Conservation (phyloP, 352 stramenopile genomes). For the Phytopythium ostracodes region DNA sequence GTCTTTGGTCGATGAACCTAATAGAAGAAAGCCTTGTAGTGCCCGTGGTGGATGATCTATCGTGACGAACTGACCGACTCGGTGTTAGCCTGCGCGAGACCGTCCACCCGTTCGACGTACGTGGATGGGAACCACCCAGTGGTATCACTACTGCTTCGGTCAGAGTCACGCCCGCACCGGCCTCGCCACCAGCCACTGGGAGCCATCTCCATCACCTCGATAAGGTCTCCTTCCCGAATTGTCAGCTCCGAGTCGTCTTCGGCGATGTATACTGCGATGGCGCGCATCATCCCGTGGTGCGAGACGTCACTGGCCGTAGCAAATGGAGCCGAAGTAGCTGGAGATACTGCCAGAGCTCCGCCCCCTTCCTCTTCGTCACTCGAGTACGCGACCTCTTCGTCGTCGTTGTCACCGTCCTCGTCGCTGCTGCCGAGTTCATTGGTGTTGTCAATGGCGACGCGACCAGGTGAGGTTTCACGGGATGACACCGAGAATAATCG, state of each 20-base stretch:
- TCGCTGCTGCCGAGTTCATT: not conserved
- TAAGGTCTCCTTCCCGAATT: slow-evolving; percentile 16
- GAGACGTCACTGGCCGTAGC: not conserved
- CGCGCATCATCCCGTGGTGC: slow-evolving; percentile 21
- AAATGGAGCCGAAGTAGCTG: not conserved
- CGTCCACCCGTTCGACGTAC: slow-evolving; percentile 35
- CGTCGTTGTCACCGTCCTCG: slow-evolving; percentile 1
- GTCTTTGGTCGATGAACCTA: slow-evolving; percentile 6
- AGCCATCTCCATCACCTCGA: slow-evolving; percentile 35
- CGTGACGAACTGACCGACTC: not conserved
- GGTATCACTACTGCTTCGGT: not conserved
- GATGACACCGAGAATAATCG: not conserved
- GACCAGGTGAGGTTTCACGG: not conserved
- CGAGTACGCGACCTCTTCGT: slow-evolving; percentile 13
- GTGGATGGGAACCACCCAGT: slow-evolving; percentile 52
- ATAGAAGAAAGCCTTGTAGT: not conserved
- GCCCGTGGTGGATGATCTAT: not conserved
- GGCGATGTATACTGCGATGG: slow-evolving; percentile 26
- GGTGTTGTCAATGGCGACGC: not conserved
- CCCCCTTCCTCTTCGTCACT: slow-evolving; percentile 13
- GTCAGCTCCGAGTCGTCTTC: slow-evolving; percentile 27
- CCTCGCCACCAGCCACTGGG: slow-evolving; percentile 45
- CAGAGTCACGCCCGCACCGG: not conserved
- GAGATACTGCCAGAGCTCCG: not conserved
- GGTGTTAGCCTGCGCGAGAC: not conserved